Conservation (phyloP, 768 basidiomycete genomes). For the Suillus variegatus region DNA sequence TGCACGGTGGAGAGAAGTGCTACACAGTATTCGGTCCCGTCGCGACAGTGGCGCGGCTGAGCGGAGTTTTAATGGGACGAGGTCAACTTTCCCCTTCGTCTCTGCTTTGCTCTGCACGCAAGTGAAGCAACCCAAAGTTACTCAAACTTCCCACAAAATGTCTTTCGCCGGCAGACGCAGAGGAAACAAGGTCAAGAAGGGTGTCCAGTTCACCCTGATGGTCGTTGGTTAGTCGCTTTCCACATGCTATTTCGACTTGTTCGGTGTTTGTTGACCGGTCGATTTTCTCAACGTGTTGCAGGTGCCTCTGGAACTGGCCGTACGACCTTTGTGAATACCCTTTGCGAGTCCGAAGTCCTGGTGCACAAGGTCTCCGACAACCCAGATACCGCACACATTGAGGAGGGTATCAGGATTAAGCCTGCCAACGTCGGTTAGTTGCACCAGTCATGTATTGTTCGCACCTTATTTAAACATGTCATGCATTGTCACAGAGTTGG, state of each 20-base stretch:
- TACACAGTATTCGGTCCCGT: constrained; percentile 10
- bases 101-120: constrained; percentile 31
- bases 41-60: constrained; percentile 34
- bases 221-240: constrained; percentile 78
- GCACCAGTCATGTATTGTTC: neutral
- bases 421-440: constrained; percentile 83
- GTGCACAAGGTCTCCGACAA: constrained; percentile 83
- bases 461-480: constrained; percentile 3
- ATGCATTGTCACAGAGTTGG: constrained; percentile 66
- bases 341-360: constrained; percentile 94
- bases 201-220: constrained; percentile 97
- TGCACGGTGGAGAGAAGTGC: neutral
- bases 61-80: constrained; percentile 36
- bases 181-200: constrained; percentile 98
- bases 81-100: constrained; percentile 32
- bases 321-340: constrained; percentile 99
- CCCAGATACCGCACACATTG: constrained; percentile 89
- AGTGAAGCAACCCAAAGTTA: constrained; percentile 21
- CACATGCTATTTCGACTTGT: neutral
- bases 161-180: constrained; percentile 85
- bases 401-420: constrained; percentile 93
- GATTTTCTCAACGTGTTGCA: constrained; percentile 32
- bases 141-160: constrained; percentile 46
- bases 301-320: constrained; percentile 97
- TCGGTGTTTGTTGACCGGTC: constrained; percentile 20